These are phyloP conservation scores for Fusarium beomiforme DNA, from an alignment of 2,329 filamentous ascomycete genomes.

Conservation along the genomic window DNA sequence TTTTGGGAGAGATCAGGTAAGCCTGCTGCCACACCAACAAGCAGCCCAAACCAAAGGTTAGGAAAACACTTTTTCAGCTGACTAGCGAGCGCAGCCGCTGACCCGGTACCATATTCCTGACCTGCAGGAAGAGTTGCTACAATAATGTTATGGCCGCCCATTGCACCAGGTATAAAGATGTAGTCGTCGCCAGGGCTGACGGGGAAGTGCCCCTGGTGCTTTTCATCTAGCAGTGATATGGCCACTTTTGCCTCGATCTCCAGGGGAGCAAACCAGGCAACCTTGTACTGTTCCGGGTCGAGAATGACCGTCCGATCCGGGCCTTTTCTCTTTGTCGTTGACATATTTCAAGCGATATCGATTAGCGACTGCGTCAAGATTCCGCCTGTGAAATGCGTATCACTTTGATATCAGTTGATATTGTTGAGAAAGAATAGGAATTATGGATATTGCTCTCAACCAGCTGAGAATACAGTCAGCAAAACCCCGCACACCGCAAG, in stretches of 20 bases:
- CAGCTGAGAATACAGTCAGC: not conserved
- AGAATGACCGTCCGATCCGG: not conserved
- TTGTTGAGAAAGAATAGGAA: not conserved
- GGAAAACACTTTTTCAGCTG: slow-evolving; percentile 49
- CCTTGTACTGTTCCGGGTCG: slow-evolving; percentile 41
- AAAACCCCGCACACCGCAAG: not conserved
- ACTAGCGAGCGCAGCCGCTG: slow-evolving; percentile 47
- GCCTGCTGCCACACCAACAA: slow-evolving; percentile 51
- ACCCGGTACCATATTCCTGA: slow-evolving; percentile 48
- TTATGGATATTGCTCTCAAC: not conserved
- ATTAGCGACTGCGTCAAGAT: no score
- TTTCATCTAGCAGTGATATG: slow-evolving; percentile 46
- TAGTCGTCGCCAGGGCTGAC: slow-evolving; percentile 49
- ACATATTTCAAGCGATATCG: not conserved
- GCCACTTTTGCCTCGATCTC: slow-evolving; percentile 51
- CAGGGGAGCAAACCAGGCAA: slow-evolving; percentile 52
- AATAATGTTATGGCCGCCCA: slow-evolving; percentile 51
- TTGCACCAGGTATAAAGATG: slow-evolving; percentile 49
- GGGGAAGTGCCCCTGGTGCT: slow-evolving; percentile 46
- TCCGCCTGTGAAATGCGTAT: no score
- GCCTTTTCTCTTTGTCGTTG: no score
- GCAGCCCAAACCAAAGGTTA: slow-evolving; percentile 50
- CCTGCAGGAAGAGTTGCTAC: slow-evolving; percentile 48
- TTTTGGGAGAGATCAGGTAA: slow-evolving; percentile 43
- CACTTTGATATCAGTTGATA: not conserved